Evolutionary conservation across 768 basidiomycete genomes (phyloP).

Genomic region (Kwoniella sp.): DNA sequence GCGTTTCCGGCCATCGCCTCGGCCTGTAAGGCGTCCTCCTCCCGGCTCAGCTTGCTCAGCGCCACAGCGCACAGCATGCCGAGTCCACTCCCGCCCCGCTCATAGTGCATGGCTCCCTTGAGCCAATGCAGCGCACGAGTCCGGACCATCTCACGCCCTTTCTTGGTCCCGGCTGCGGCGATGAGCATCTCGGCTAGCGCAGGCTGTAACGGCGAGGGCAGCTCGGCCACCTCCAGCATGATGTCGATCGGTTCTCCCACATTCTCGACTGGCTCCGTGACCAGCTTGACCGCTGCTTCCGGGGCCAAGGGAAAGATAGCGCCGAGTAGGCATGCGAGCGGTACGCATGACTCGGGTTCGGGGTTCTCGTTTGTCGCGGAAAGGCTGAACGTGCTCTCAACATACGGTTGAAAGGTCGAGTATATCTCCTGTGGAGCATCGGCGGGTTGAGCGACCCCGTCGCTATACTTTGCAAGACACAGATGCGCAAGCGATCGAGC

Average conservation of each 20-base stretch:
- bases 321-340: slow-evolving; percentile 21
- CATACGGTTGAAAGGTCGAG: slow-evolving; percentile 10
- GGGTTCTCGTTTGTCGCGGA: slow-evolving; percentile 2
- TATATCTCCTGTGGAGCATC: neutral
- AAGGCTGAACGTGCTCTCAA: slow-evolving; percentile 5
- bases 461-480: slow-evolving; percentile 24
- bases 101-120: slow-evolving; percentile 54
- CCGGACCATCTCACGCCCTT: slow-evolving; percentile 62
- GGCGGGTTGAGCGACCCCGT: slow-evolving; percentile 1
- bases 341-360: slow-evolving; percentile 17
- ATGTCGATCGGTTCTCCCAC: slow-evolving; percentile 21
- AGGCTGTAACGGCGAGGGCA: slow-evolving; percentile 57
- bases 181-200: slow-evolving; percentile 69
- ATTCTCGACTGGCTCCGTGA: slow-evolving; percentile 13
- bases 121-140: slow-evolving; percentile 65
- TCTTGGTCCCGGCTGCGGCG: slow-evolving; percentile 70
- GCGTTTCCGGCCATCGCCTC: neutral
- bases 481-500: slow-evolving; percentile 23
- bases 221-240: slow-evolving; percentile 62
- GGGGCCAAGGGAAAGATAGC: slow-evolving; percentile 29
- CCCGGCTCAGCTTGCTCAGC: slow-evolving; percentile 70
- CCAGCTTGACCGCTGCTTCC: slow-evolving; percentile 4
- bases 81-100: slow-evolving; percentile 42
- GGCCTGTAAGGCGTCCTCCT: slow-evolving; percentile 5
- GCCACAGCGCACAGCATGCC: slow-evolving; percentile 67